Evolutionary conservation across 164 flowering plant species (phyloP).

Genomic region (Malania oleifera): DNA sequence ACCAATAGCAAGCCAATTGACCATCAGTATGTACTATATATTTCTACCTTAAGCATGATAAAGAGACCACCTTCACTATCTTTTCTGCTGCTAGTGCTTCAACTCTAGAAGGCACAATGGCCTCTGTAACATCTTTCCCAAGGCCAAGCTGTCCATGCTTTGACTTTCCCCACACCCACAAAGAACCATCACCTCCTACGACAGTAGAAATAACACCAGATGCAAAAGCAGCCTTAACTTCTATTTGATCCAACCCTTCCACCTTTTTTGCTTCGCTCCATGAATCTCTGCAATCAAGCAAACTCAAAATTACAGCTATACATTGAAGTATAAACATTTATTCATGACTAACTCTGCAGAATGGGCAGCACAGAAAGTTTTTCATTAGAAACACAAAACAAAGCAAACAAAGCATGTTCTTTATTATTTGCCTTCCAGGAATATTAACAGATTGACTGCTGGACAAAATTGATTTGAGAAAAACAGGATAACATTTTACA

Average conservation of each 20-base stretch:
- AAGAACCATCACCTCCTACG: slow-evolving; percentile 78
- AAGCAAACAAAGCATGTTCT: no score
- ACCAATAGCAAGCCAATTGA: not conserved
- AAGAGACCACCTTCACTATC: slow-evolving; percentile 57
- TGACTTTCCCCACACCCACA: slow-evolving; percentile 97
- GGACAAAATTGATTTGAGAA: no score
- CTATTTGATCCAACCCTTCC: slow-evolving; percentile 53
- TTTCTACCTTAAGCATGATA: slow-evolving; percentile 23
- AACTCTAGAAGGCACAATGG: slow-evolving; percentile 60
- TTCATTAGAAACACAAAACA: no score
- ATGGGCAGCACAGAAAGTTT: no score
- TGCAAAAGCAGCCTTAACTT: slow-evolving; percentile 63
- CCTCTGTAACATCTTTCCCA: slow-evolving; percentile 57
- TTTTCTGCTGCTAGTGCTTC: slow-evolving; percentile 67
- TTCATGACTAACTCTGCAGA: no score
- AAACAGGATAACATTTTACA: no score
- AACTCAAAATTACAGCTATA: not conserved
- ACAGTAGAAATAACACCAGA: slow-evolving; percentile 86
- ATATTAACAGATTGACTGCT: no score
- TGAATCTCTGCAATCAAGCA: slow-evolving; percentile 34
- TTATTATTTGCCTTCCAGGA: no score
- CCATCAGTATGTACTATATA: not conserved
- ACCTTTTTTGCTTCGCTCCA: slow-evolving; percentile 72
- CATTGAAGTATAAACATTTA: no score
- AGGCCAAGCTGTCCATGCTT: slow-evolving; percentile 95